A percentile compares a stretch with the other conserved stretches of the same genome.
Conservation (phyloP, 2,329 filamentous ascomycete species). For the Fonsecaea erecta region DNA sequence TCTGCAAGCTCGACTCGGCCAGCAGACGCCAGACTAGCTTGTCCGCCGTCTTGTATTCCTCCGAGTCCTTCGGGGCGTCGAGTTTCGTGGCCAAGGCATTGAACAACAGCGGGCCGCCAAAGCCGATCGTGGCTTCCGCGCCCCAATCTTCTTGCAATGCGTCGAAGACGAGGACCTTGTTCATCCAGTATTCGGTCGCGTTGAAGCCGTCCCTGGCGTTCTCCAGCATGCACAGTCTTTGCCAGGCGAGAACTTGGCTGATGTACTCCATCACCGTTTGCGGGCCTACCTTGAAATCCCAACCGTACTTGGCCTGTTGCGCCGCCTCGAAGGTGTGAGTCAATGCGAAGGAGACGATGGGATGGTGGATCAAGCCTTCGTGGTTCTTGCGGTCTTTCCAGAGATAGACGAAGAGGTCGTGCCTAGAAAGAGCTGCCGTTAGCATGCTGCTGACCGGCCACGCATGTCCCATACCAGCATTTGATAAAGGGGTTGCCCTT, state of each 20-base stretch:
- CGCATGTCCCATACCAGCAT: slow-evolving; percentile 40
- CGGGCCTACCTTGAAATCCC: slow-evolving; percentile 43
- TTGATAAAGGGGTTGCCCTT: slow-evolving; percentile 55
- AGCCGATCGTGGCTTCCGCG: slow-evolving; percentile 39
- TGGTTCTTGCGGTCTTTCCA: slow-evolving; percentile 59
- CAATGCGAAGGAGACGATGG: slow-evolving; percentile 48
- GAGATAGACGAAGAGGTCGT: slow-evolving; percentile 57
- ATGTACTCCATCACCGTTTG: slow-evolving; percentile 47
- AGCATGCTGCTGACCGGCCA: not conserved
- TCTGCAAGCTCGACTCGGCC: slow-evolving; percentile 38
- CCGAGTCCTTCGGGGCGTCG: slow-evolving; percentile 37
- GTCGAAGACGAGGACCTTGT: slow-evolving; percentile 40
- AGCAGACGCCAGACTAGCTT: slow-evolving; percentile 38
- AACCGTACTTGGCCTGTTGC: slow-evolving; percentile 38
- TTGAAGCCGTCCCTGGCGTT: slow-evolving; percentile 42
- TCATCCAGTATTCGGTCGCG: slow-evolving; percentile 41
- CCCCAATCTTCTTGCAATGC: slow-evolving; percentile 35
- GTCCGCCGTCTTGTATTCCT: slow-evolving; percentile 41
- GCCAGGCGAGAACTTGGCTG: slow-evolving; percentile 48
- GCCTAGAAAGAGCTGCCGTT: slow-evolving; percentile 36
- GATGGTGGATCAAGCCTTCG: slow-evolving; percentile 56
- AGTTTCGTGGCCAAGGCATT: slow-evolving; percentile 38
- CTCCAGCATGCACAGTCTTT: slow-evolving; percentile 41
- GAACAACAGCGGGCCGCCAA: slow-evolving; percentile 38
- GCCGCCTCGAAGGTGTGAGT: slow-evolving; percentile 38